phyloP scores from a whole-genome alignment of 441 rosid species.

The Jatropha multifida region DNA sequence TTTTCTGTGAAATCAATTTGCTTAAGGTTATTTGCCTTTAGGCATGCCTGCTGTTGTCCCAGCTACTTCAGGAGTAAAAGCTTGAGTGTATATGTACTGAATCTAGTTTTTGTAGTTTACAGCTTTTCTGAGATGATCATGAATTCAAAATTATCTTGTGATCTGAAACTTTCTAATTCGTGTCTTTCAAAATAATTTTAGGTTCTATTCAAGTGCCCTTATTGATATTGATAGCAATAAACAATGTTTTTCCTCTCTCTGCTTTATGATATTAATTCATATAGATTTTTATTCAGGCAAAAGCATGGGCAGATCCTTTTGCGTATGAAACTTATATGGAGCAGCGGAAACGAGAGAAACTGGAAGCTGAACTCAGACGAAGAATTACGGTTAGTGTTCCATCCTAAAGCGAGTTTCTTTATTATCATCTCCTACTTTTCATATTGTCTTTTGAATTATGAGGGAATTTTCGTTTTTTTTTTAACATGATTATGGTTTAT shows the following conservation, averaged over 20 bases:
- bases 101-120: background rate
- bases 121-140: background rate
- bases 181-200: background rate
- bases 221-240: background rate
- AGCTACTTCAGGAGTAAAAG: background rate
- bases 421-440: background rate
- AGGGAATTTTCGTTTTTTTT: background rate
- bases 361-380: conserved; percentile 46
- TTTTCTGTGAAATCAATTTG: background rate
- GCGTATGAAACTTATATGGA: conserved; percentile 63
- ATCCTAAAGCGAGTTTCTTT: background rate
- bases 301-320: conserved; percentile 62
- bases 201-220: background rate
- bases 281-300: conserved; percentile 47
- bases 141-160: background rate
- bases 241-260: background rate
- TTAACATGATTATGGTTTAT: background rate
- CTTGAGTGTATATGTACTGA: background rate
- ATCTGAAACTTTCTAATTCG: background rate
- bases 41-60: background rate
- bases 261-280: background rate
- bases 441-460: background rate
- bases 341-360: conserved; percentile 59
- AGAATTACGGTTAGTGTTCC: conserved; percentile 68
- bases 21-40: background rate